Evolutionary conservation across 1,139 yeast species (phyloP), one percentile per base, ranked within the genome.

Genomic region (Yamadazyma epiphylla): DNA sequence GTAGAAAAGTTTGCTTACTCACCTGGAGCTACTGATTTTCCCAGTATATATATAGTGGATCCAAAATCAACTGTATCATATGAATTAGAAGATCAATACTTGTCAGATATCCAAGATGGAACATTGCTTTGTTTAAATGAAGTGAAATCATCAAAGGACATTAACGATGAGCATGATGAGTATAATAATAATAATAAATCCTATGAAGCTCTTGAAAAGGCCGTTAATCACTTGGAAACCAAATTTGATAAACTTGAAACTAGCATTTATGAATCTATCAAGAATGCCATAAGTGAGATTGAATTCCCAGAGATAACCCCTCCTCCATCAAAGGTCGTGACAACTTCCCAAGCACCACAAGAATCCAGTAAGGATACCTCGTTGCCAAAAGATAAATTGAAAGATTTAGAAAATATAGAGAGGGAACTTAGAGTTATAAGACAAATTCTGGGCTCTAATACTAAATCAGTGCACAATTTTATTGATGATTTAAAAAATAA

Each of bases 1-100:
- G 86, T 88, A 14, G 95, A 89, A 48, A 85, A 79, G 47, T 89
- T 88, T 59, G 87, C 94, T 2, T 86, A 82, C 48, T 73, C 91
- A 0, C 94, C 94, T 0, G 82, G 86, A 0, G 61, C 76, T 3
- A 67, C 77, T 2, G 54, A 72, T 3, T 87, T 87, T 44, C 96
- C 98, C 0, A 84, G 78, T n/a, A 75, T 91, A 20, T 84, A 85
- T 46, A 67, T 88, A 5, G 78, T 72, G 42, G 95, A 86, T 40
- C 71, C 75, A 0, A 53, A 58, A 3, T 64, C 72, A 16, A 74
- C 74, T 0, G 69, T 87, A 1, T 67, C 81, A 1, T 89, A 86
- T 48, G 96, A 89, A 52, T 60, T 91, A 15, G 97, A 89, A 39
- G 94, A 88, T 30, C 67, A 64, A 20, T 57, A 70, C 20, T 53